Base-by-base conservation (phyloP, 495 filamentous ascomycete species). In the Aspergillus indologenus region DNA sequence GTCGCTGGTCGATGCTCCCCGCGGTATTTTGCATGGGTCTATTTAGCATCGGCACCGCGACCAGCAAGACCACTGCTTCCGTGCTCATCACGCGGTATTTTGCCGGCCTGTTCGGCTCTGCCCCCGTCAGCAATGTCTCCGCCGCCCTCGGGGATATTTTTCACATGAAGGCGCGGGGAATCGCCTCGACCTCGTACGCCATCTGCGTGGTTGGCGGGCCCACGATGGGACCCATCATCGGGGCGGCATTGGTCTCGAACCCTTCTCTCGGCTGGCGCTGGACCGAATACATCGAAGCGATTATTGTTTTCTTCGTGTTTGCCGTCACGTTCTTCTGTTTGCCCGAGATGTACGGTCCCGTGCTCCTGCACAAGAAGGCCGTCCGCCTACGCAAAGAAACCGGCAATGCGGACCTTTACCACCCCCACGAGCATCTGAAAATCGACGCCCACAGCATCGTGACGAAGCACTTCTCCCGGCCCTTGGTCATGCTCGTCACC, bases 71-170 rank as follows among this genome's bases (percentile, higher is more conserved):
- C 47, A 58, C 69, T 1, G 51, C 68, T 50, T 23, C 76, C 0
- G 48, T 81, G 8, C 68, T 81, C 20, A 60, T 79, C 3, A 74
- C 71, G 5, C 70, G 77, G 2, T 81, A 79, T 51, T 78, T 82
- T 51, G 66, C 65, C 1, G 79, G 79, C 0, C 59, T 81, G 11
- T 80, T 80, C 60, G 78, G 74, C 6, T 76, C 74, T 5, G 75
- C 72, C 5, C 75, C 79, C 3, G 66, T 81, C 9, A 77, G 75
- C 26, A 71, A 75, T 49, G 76, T 76, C 19, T 71, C 66, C 7
- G 82, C 76, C 0, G 76, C 76, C 0, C 60, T 84, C 5, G 80
- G 75, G 0, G 82, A 85, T 58, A 77, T 84, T 21, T 83, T 68
- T 56, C 59, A 60, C 11, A 61, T 63, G 51, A 61, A 64, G 20